A percentile compares a stretch with the other conserved stretches of the same genome.
Evolutionary conservation across 441 rosid species (phyloP).

Genomic region (Pelargonium australe): DNA sequence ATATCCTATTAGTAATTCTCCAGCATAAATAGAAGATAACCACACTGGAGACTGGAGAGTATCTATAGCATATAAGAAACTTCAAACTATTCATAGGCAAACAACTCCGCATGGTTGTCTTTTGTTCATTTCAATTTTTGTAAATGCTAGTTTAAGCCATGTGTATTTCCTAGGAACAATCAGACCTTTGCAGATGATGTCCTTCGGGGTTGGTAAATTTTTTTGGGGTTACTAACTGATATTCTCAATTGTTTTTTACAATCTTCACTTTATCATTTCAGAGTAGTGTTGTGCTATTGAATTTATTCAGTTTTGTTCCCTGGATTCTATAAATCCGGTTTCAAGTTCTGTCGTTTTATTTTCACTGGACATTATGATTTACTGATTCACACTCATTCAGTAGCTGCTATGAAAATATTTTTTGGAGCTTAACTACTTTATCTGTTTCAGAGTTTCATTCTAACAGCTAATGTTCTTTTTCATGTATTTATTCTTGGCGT

Average conservation of each 20-base stretch:
- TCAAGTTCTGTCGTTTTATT: constrained; percentile 4
- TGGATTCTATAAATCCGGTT: neutral
- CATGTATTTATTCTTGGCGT: constrained; percentile 10
- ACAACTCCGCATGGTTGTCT: neutral
- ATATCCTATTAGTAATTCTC: neutral
- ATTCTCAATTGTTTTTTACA: neutral
- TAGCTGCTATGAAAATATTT: constrained; percentile 8
- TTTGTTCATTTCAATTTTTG: neutral
- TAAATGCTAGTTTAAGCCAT: neutral
- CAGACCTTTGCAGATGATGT: neutral
- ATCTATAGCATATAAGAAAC: neutral
- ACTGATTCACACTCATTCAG: neutral
- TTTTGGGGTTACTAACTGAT: neutral
- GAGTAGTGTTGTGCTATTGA: neutral
- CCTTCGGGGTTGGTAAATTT: neutral
- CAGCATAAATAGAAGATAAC: neutral
- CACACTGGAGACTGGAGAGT: neutral
- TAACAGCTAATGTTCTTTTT: constrained; percentile 7
- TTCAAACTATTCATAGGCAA: neutral
- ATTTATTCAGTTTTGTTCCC: neutral
- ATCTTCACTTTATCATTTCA: neutral
- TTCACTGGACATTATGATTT: neutral
- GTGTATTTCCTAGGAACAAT: neutral
- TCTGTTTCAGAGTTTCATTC: neutral
- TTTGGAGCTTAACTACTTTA: neutral